Percentiles rank a stretch among this genome's conserved stretches.
These are phyloP conservation scores for Saposhnikovia divaricata DNA, from an alignment of 129 eudicot species.

Conservation along the genomic window DNA sequence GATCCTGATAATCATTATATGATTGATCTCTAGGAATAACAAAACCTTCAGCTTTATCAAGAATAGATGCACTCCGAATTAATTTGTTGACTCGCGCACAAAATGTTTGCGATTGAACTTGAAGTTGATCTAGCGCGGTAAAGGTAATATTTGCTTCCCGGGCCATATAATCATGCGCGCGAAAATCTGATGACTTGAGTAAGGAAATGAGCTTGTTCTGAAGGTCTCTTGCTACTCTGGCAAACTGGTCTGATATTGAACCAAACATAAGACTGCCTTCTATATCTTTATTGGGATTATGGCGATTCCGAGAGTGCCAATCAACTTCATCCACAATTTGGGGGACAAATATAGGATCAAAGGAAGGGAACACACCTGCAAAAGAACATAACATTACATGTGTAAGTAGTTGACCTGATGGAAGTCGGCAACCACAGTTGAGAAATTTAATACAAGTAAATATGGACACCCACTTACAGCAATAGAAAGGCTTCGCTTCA, in stretches of 20 bases:
- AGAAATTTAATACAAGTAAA: neutral
- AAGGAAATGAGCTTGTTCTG: constrained; percentile 17
- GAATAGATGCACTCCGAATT: constrained; percentile 11
- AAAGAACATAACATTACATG: neutral
- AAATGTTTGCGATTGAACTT: constrained; percentile 12
- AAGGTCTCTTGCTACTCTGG: constrained; percentile 19
- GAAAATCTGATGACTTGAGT: constrained; percentile 19
- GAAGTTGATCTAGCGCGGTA: constrained; percentile 24
- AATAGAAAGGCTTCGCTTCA: constrained; percentile 12
- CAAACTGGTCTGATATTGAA: constrained; percentile 18
- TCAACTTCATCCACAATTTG: neutral
- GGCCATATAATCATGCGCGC: constrained; percentile 22
- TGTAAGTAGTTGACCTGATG: neutral
- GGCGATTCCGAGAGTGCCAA: neutral
- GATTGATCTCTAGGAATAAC: constrained; percentile 7
- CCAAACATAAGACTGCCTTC: constrained; percentile 11
- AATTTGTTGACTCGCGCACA: constrained; percentile 11
- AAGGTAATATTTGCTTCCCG: constrained; percentile 21
- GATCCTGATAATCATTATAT: constrained; percentile 2
- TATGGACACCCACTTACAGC: constrained; percentile 9
- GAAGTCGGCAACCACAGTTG: neutral
- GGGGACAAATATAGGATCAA: constrained; percentile 12
- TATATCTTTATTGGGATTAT: neutral
- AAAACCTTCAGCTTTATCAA: constrained; percentile 17
- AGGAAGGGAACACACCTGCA: constrained; percentile 17